These are phyloP conservation scores for Lodderomyces parapsilosis DNA, from an alignment of 1,139 yeast genomes.

Conservation along the genomic window DNA sequence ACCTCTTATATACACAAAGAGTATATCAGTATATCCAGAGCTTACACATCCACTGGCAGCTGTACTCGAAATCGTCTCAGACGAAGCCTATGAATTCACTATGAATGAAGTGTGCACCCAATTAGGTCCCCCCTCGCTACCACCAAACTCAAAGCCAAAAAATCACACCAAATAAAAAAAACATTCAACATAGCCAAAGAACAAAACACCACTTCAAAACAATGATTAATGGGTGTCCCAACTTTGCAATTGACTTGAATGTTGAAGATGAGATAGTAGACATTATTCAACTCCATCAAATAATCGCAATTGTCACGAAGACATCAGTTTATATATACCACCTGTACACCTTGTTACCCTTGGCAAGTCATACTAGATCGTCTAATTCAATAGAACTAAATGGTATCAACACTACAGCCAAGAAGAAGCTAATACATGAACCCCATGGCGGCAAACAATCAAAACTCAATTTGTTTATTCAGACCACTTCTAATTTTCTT, in stretches of 20 bases:
- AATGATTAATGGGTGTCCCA: conserved; percentile 32
- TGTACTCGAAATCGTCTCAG: no score
- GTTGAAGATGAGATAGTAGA: conserved; percentile 23
- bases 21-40: no score
- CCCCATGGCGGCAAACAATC: conserved; percentile 26
- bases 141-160: neutral
- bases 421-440: conserved; percentile 29
- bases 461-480: conserved; percentile 33
- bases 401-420: conserved; percentile 29
- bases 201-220: neutral
- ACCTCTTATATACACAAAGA: no score
- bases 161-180: neutral
- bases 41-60: no score
- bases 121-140: no score
- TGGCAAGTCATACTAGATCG: conserved; percentile 31
- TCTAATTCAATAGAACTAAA: conserved; percentile 32
- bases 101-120: no score
- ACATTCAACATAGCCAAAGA: neutral
- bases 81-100: no score
- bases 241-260: conserved; percentile 28
- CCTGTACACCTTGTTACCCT: conserved; percentile 33
- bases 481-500: conserved; percentile 31
- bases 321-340: conserved; percentile 28
- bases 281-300: conserved; percentile 29
- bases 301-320: conserved; percentile 32